Evolutionary conservation across 306 rosid species (phyloP).

Genomic region (Echinosophora koreensis): DNA sequence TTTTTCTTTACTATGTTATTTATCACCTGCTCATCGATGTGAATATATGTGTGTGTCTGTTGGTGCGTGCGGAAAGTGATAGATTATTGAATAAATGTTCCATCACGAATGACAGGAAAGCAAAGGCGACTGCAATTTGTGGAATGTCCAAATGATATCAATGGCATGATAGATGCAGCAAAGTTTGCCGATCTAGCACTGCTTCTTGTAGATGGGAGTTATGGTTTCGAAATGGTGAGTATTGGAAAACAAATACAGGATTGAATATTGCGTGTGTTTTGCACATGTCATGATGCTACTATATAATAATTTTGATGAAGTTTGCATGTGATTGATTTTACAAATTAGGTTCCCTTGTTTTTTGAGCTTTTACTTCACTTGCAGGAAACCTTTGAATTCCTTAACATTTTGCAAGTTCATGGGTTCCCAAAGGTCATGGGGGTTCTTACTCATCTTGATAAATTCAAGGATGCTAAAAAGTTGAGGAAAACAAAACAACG

Average conservation of each 20-base stretch:
- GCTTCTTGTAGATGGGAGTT: constrained; percentile 94
- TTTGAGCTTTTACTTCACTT: constrained; percentile 18
- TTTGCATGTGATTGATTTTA: not conserved
- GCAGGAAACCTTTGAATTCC: constrained; percentile 98
- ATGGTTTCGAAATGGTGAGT: constrained; percentile 96
- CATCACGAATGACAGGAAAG: constrained; percentile 68
- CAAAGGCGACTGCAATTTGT: constrained; percentile 91
- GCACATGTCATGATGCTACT: not conserved
- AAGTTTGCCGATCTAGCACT: constrained; percentile 91
- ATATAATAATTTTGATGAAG: not conserved
- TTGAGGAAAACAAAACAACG: constrained; percentile 87
- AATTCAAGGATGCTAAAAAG: constrained; percentile 83
- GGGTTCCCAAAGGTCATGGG: constrained; percentile 98
- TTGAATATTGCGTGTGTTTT: not conserved
- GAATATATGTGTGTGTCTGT: too few species aligned
- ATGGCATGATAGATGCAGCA: constrained; percentile 95
- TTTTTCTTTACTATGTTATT: not conserved
- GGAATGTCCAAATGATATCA: constrained; percentile 94
- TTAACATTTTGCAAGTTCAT: constrained; percentile 88
- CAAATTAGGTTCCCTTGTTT: not conserved
- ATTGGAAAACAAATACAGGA: not conserved
- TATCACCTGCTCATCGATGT: not conserved
- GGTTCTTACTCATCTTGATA: constrained; percentile 95
- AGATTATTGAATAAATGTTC: constrained; percentile 22
- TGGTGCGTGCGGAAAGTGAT: not conserved